Evolutionary conservation across 495 filamentous ascomycete species (phyloP), one percentile per base, ranked within the genome.

Genomic region (Entonaema liquescens): DNA sequence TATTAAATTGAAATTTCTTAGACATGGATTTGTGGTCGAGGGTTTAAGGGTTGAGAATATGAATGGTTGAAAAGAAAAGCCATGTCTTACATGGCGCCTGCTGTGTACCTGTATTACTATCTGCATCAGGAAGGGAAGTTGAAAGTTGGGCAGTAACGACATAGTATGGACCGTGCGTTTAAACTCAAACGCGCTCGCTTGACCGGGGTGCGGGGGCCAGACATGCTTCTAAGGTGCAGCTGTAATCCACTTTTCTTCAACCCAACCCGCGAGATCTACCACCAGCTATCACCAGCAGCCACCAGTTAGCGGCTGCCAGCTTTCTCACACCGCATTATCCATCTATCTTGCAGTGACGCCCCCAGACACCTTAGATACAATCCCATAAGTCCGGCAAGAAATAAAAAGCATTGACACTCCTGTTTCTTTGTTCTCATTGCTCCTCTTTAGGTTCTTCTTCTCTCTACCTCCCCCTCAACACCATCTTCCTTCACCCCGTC

Each of bases 251-350:
- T 67, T 68, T 68, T 67, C 28, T 33, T 12, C 19, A 47, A 47
- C 29, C 19, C 23, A 58, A 66, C 40, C 52, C 61, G 62, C 52
- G 19, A 67, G 63, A 68, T 72, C 64, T 17, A 68, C 64, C 56
- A 42, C 69, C 70, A 72, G 70, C 68, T 60, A 68, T n/a, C n/a
- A n/a, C n/a, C n/a, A n/a, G n/a, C n/a, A n/a, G n/a, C n/a, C n/a
- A n/a, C n/a, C 70, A 72, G 70, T 72, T 60, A 68, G 59, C 70
- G 52, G 54, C 70, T 67, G 70, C 70, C 70, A 72, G 64, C 67
- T 72, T 72, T 72, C 29, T 56, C 70, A 67, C 68, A 71, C 70
- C 64, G 64, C 70, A 72, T 67, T 59, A 57, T 42, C 53, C 53
- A 49, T 25, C 25, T 55, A 57, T 67, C 56, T 67, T 67, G 49